Percentiles rank a stretch among this genome's conserved stretches.
Evolutionary conservation across 2,329 filamentous ascomycete genomes (phyloP).

Genomic region (Gaeumannomyces tritici): DNA sequence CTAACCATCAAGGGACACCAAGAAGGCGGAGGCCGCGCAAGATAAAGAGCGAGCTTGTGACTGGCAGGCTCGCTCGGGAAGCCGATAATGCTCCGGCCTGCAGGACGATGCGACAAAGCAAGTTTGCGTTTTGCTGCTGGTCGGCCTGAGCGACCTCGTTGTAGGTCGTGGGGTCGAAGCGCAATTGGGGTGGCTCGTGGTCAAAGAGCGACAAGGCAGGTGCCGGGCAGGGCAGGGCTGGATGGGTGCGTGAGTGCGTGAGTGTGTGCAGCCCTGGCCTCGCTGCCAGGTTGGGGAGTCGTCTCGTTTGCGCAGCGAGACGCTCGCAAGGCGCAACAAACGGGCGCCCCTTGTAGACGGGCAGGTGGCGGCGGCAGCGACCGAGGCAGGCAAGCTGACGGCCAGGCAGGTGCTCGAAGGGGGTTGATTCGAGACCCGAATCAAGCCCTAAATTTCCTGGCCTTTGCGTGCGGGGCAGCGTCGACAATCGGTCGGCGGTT

Average conservation of each 20-base stretch:
- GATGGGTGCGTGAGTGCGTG: too few relatives aligned
- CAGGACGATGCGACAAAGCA: not conserved
- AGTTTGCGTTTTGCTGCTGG: not conserved
- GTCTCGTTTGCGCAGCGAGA: not conserved
- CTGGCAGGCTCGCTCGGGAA: not conserved
- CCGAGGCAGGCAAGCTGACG: not conserved
- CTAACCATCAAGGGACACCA: slow-evolving; percentile 6
- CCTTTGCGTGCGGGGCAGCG: not conserved
- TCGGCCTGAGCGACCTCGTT: too few relatives aligned
- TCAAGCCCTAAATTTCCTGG: not conserved
- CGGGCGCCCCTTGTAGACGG: not conserved
- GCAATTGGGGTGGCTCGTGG: not conserved
- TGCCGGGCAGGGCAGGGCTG: too few relatives aligned
- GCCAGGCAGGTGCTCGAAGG: not conserved
- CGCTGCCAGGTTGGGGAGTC: not conserved
- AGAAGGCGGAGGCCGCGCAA: not conserved
- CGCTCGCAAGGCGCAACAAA: not conserved
- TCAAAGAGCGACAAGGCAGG: not conserved
- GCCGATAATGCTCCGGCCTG: not conserved
- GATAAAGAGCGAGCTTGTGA: not conserved
- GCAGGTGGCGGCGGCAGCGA: not conserved
- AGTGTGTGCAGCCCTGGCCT: too few relatives aligned
- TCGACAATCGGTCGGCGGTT: not conserved
- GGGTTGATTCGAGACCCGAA: not conserved
- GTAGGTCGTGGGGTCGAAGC: not conserved